Evolutionary conservation across 2,329 filamentous ascomycete genomes (phyloP).

Genomic region (Colletotrichum noveboracense): DNA sequence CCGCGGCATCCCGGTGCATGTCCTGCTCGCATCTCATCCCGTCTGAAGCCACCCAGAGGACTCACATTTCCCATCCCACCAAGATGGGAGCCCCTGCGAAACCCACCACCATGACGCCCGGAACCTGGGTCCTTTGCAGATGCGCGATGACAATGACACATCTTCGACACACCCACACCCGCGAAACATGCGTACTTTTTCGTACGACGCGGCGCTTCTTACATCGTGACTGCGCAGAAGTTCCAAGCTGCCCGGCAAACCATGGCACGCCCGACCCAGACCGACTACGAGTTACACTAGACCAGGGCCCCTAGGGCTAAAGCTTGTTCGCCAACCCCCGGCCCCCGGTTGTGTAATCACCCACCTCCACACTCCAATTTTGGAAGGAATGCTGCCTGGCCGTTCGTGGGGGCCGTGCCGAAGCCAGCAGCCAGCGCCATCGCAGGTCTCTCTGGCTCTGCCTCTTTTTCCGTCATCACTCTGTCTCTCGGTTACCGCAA

Average conservation of each 20-base stretch:
- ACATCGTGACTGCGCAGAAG: neutral
- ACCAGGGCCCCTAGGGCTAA: neutral
- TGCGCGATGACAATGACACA: constrained; percentile 10
- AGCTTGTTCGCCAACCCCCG: neutral
- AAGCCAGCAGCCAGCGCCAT: neutral
- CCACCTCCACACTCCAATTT: constrained; percentile 8
- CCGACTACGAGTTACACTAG: neutral
- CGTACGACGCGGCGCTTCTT: neutral
- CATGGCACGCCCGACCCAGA: neutral
- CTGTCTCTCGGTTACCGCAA: neutral
- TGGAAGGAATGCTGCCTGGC: constrained; percentile 16
- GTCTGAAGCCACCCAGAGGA: neutral
- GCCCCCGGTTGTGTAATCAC: neutral
- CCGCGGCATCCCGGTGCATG: neutral
- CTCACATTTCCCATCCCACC: neutral
- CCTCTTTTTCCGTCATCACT: neutral
- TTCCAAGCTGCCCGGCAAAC: neutral
- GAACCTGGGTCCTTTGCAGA: neutral
- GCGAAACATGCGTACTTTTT: neutral
- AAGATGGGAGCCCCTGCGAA: neutral
- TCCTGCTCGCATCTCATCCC: neutral
- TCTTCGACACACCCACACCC: neutral
- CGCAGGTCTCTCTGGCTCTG: neutral
- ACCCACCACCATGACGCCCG: neutral
- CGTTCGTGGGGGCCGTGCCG: constrained; percentile 15